phyloP scores from a whole-genome alignment of 148 eudicot species.

The Bassia scoparia region DNA sequence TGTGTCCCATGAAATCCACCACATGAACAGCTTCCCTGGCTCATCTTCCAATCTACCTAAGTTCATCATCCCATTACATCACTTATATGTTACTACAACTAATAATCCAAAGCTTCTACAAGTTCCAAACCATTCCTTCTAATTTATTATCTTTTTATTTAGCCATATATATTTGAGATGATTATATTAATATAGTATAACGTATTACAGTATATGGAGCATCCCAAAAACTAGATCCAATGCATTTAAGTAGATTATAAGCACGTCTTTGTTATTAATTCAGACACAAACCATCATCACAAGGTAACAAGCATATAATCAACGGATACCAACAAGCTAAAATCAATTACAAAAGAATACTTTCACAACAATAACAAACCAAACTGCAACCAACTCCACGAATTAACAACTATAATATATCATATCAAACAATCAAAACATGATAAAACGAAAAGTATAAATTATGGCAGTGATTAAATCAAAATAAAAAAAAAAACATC shows the following conservation, averaged over 20 bases:
- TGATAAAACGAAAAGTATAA: too few species aligned
- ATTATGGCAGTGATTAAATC: constrained; percentile 31
- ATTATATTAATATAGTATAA: too few species aligned
- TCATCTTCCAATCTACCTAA: constrained; percentile 63
- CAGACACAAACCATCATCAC: not conserved
- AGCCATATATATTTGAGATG: too few species aligned
- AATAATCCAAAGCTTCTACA: not conserved
- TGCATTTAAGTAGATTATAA: not conserved
- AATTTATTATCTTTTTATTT: not conserved
- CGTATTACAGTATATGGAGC: too few species aligned
- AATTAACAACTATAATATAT: not conserved
- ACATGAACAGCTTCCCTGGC: constrained; percentile 89
- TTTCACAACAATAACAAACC: too few species aligned
- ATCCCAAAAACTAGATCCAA: not conserved
- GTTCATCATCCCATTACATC: constrained; percentile 8
- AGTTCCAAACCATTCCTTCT: not conserved
- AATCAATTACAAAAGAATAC: too few species aligned
- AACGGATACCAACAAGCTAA: constrained; percentile 17
- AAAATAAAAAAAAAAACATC: constrained; percentile 38
- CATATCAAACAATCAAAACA: not conserved
- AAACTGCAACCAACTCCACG: not conserved
- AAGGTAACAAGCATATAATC: not conserved
- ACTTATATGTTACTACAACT: not conserved
- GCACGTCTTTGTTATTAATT: not conserved
- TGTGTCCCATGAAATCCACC: constrained; percentile 99